Conservation (phyloP, 768 basidiomycete species). For the Lentinus tigrinus region DNA sequence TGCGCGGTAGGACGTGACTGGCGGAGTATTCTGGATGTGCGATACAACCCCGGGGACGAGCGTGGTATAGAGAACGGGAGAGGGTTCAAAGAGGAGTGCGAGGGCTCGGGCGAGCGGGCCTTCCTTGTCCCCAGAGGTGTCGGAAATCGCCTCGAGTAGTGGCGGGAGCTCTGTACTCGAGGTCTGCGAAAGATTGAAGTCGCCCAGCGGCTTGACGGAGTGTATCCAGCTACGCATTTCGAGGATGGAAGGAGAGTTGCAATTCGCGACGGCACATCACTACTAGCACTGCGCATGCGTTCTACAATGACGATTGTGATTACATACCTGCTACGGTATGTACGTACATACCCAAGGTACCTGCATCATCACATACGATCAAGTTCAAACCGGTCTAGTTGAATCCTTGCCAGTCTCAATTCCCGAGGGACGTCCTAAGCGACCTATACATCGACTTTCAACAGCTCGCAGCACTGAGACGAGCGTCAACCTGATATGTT, state of each 20-base stretch:
- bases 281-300: no score
- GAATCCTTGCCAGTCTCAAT: no score
- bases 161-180: slow-evolving; percentile 15
- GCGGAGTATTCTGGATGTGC: slow-evolving; percentile 1
- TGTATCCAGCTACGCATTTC: slow-evolving; percentile 17
- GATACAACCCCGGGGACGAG: slow-evolving; percentile 55
- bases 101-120: slow-evolving; percentile 36
- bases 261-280: no score
- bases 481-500: no score
- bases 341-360: no score
- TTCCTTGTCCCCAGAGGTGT: slow-evolving; percentile 13
- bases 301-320: no score
- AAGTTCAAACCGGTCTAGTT: no score
- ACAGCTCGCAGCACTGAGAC: no score
- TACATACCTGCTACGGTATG: no score
- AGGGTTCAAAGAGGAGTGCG: slow-evolving; percentile 62
- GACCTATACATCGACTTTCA: no score
- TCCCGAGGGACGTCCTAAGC: no score
- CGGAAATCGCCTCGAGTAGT: slow-evolving; percentile 14
- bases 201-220: slow-evolving; percentile 15
- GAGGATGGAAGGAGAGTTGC: not conserved
- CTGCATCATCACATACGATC: no score
- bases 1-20: slow-evolving; percentile 41
- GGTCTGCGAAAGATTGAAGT: not conserved
- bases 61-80: slow-evolving; percentile 49